These are phyloP conservation scores for Phytophthora multivora DNA, from an alignment of 352 stramenopile genomes.

Conservation along the genomic window DNA sequence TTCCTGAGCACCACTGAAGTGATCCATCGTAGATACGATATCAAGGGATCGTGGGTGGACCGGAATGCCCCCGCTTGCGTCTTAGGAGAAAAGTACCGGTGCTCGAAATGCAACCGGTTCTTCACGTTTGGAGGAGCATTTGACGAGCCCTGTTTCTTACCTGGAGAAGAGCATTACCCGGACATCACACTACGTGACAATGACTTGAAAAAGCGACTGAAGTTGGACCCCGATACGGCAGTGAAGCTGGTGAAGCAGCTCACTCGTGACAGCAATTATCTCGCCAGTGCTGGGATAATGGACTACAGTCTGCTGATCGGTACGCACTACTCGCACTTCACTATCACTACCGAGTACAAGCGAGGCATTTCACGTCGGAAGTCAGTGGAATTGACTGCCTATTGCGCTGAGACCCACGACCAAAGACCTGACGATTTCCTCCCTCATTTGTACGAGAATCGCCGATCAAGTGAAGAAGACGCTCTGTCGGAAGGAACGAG, in stretches of 20 bases:
- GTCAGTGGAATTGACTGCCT: constrained; percentile 35
- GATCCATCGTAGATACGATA: constrained; percentile 90
- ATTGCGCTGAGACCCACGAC: constrained; percentile 31
- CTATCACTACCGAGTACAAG: constrained; percentile 53
- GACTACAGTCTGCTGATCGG: constrained; percentile 91
- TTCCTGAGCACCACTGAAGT: constrained; percentile 82
- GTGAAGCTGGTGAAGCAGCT: constrained; percentile 78
- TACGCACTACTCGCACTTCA: constrained; percentile 86
- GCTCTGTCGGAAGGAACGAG: constrained; percentile 30
- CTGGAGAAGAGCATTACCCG: constrained; percentile 75
- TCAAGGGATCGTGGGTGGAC: constrained; percentile 92
- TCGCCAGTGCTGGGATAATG: constrained; percentile 89
- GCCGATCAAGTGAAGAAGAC: constrained; percentile 27
- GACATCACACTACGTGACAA: constrained; percentile 88
- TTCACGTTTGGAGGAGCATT: constrained; percentile 72
- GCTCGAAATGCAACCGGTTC: constrained; percentile 86
- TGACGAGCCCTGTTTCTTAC: constrained; percentile 51
- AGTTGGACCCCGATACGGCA: constrained; percentile 57
- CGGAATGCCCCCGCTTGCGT: constrained; percentile 81
- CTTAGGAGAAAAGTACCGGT: constrained; percentile 77
- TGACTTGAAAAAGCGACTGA: constrained; percentile 86
- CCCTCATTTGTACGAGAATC: constrained; percentile 40
- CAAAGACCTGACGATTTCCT: constrained; percentile 47
- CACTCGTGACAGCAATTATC: constrained; percentile 82
- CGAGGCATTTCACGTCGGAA: constrained; percentile 35